These are phyloP conservation scores for Xylaria curta DNA, from an alignment of 495 filamentous ascomycete genomes.

Conservation along the genomic window DNA sequence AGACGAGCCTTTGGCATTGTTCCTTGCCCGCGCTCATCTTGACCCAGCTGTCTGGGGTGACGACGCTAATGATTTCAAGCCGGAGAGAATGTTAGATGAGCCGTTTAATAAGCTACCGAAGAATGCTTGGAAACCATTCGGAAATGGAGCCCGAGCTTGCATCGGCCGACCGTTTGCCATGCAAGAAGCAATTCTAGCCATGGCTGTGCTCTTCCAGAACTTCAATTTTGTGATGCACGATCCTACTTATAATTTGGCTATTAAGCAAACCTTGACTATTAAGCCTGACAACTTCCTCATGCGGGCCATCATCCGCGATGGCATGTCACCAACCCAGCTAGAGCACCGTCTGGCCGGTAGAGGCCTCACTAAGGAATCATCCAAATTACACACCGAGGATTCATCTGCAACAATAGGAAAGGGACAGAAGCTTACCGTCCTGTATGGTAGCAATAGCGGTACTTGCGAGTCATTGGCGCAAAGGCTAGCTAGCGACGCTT, in stretches of 20 bases:
- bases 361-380: not conserved
- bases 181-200: conserved; percentile 64
- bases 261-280: conserved; percentile 76
- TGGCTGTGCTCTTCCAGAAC: conserved; percentile 65
- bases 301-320: conserved; percentile 65
- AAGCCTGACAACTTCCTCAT: conserved; percentile 80
- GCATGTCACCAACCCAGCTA: conserved; percentile 63
- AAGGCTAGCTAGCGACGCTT: conserved; percentile 64
- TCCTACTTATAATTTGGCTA: conserved; percentile 65
- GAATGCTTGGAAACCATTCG: conserved; percentile 65
- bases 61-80: conserved; percentile 61
- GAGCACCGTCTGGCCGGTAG: conserved; percentile 55
- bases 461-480: conserved; percentile 76
- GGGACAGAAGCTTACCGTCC: conserved; percentile 61
- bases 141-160: conserved; percentile 60
- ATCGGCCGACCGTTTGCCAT: conserved; percentile 67
- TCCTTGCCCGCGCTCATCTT: conserved; percentile 61
- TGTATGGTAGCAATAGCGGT: conserved; percentile 76
- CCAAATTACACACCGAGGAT: conserved; percentile 15
- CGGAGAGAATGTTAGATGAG: conserved; percentile 70
- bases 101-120: conserved; percentile 62
- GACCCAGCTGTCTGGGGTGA: conserved; percentile 61
- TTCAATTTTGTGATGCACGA: conserved; percentile 66
- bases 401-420: conserved; percentile 16
- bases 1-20: conserved; percentile 56